Base-by-base conservation (phyloP, 2,329 filamentous ascomycete genomes). In the Alternaria arborescens region DNA sequence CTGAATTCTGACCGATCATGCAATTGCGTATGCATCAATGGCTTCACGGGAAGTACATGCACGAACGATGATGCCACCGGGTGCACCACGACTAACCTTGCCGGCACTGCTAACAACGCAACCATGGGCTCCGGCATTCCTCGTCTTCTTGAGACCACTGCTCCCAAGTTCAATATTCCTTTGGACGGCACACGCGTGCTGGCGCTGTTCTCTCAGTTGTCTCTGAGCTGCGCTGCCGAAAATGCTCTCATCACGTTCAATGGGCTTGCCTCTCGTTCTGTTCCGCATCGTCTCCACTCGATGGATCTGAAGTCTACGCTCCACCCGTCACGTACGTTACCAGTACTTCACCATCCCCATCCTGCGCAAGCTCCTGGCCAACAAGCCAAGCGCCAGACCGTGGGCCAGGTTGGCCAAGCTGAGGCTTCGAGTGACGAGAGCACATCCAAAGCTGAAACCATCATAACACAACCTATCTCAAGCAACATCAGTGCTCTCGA, bases 171-270 rank as follows among this genome's bases (percentile, higher is more conserved):
- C 79, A 89, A 88, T 3, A 86, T 99, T 46, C 87, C 91, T 0
- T 85, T 99, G 1, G 87, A 91, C 44, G 84, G 87, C 4, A 87
- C 87, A 1, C 84, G 84, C 8, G 86, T 98, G 52, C 80, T 97
- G 56, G 88, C 89, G 1, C 86, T 93, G 48, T 92, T 98, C 77
- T 94, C 91, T 71, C 80, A 85, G 6, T 87, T 86, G 32, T 90
- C 90, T 65, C 82, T 97, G 16, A 93, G 91, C 55, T 99, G 95
- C 78, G 87, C 88, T 8, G 88, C 89, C 0, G 91, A 97, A 76
- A 98, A 98, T 71, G 90, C 93, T 0, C 84, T 99, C 4, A 90
- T 98, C 16, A 93, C 91, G 0, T 97, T 97, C 77, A 87, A 91
- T 68, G 90, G 78, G 1, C 69, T 78, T 10, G 69, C 77, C 6